Evolutionary conservation across 1,284 basidiomycete species (phyloP).

Genomic region (Cryptococcus maquisensis): DNA sequence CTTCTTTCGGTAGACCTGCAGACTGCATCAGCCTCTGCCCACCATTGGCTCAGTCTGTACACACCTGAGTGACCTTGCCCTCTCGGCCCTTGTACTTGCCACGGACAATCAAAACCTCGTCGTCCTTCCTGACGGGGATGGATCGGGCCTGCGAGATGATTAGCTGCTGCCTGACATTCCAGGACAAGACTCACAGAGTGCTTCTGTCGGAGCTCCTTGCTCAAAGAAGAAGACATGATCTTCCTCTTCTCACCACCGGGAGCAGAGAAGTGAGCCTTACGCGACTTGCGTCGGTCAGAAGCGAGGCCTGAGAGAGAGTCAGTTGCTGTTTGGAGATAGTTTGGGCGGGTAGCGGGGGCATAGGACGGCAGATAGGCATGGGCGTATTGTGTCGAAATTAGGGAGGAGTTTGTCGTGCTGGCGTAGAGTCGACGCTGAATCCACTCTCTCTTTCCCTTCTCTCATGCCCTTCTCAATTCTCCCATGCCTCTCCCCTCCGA

Average conservation of each 20-base stretch:
- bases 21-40: neutral
- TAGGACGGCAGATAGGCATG: neutral
- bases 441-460: neutral
- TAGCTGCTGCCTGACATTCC: slow-evolving; percentile 1
- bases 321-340: neutral
- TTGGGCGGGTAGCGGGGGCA: neutral
- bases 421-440: neutral
- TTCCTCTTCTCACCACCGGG: slow-evolving; percentile 91
- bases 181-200: slow-evolving; percentile 67
- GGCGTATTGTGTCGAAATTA: neutral
- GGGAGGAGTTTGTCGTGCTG: neutral
- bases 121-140: slow-evolving; percentile 94
- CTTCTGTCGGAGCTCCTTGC: slow-evolving; percentile 90
- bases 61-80: slow-evolving; percentile 83
- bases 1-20: slow-evolving; percentile 96
- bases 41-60: slow-evolving; percentile 6
- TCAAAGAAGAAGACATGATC: slow-evolving; percentile 94
- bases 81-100: slow-evolving; percentile 98
- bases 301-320: slow-evolving; percentile 38
- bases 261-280: slow-evolving; percentile 93
- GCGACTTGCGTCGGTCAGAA: slow-evolving; percentile 77
- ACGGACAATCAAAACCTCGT: slow-evolving; percentile 94
- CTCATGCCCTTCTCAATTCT: neutral
- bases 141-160: slow-evolving; percentile 67
- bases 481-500: neutral